Conservation (phyloP, 306 rosid species). For the Sesbania bispinosa region DNA sequence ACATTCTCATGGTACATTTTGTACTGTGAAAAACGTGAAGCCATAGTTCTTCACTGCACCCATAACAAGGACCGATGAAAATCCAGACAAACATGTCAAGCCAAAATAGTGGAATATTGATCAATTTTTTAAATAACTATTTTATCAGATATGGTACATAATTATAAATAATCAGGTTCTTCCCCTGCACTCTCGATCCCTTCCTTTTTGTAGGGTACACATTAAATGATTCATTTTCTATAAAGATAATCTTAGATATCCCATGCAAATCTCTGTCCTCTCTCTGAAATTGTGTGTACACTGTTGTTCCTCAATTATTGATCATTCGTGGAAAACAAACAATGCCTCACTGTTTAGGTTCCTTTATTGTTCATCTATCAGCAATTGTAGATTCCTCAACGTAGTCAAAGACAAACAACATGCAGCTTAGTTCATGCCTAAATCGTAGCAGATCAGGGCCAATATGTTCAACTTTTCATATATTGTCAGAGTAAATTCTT, state of each 20-base stretch:
- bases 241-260: background rate
- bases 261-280: slow-evolving; percentile 19
- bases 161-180: background rate
- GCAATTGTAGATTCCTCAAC: background rate
- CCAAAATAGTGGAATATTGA: slow-evolving; percentile 12
- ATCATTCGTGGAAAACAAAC: background rate
- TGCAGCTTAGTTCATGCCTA: too few species aligned
- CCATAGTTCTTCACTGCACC: slow-evolving; percentile 23
- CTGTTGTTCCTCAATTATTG: slow-evolving; percentile 30
- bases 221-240: slow-evolving; percentile 2
- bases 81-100: background rate
- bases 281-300: slow-evolving; percentile 5
- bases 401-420: background rate
- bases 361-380: slow-evolving; percentile 1
- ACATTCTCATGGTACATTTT: background rate
- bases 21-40: slow-evolving; percentile 37
- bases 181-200: background rate
- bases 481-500: too few species aligned
- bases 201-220: slow-evolving; percentile 1
- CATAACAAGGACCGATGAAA: background rate
- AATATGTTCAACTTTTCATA: too few species aligned
- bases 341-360: background rate
- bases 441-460: too few species aligned
- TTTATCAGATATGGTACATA: background rate
- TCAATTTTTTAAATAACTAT: background rate